Evolutionary conservation across 202 grass and related monocot species (phyloP).

Genomic region (Dendrocalamus latiflorus): DNA sequence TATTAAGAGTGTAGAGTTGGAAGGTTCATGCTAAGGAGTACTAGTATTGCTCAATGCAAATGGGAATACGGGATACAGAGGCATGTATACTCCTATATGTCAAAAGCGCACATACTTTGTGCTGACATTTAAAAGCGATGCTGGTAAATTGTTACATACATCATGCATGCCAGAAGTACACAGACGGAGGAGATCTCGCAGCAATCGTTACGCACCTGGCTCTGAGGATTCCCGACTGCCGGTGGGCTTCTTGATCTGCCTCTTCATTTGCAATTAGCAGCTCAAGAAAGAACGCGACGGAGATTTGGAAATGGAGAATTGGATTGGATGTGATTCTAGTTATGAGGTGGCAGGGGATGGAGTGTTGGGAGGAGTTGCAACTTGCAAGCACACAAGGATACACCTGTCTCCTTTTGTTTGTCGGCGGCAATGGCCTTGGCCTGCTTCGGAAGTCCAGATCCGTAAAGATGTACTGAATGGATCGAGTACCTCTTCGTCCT

Average conservation of each 20-base stretch:
- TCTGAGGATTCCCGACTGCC: slow-evolving; percentile 11
- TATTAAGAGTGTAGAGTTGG: too few relatives aligned
- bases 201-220: slow-evolving; percentile 34
- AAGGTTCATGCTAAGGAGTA: not conserved
- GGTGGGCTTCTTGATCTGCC: slow-evolving; percentile 32
- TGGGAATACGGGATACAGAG: not conserved
- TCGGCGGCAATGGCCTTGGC: slow-evolving; percentile 23
- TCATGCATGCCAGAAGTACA: not conserved
- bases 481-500: not conserved
- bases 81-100: not conserved
- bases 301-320: too few relatives aligned
- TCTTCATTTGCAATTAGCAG: slow-evolving; percentile 19
- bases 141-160: not conserved
- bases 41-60: not conserved
- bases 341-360: not conserved
- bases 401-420: not conserved
- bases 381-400: not conserved
- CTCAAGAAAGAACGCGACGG: not conserved
- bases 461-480: not conserved
- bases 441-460: slow-evolving; percentile 33
- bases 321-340: not conserved
- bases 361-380: not conserved
- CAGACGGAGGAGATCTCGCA: not conserved
- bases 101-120: slow-evolving; percentile 21
- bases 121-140: not conserved